Percentiles rank a stretch among this genome's conserved stretches.
Conservation (phyloP, 2,329 filamentous ascomycete genomes). For the Verticillium nubilum region DNA sequence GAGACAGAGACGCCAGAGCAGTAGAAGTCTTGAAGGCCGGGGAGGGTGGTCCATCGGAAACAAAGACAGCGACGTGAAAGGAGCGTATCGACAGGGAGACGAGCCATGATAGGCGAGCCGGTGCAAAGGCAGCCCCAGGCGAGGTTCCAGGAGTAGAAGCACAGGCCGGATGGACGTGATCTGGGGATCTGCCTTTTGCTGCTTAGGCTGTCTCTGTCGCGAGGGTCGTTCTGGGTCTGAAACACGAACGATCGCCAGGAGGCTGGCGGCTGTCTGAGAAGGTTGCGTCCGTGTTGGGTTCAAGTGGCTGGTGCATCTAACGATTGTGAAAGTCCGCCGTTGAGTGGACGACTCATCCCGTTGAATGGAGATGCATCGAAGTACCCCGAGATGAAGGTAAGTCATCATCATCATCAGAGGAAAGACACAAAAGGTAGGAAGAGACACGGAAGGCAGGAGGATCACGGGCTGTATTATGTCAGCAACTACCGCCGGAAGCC, state of each 20-base stretch:
- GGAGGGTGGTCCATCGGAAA: not conserved
- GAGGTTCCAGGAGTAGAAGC: not conserved
- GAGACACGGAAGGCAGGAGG: too few relatives aligned
- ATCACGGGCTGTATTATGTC: too few relatives aligned
- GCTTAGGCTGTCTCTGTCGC: not conserved
- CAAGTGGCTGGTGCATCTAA: not conserved
- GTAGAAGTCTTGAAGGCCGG: not conserved
- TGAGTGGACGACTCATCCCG: too few relatives aligned
- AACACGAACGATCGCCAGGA: not conserved
- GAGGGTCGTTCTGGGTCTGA: not conserved
- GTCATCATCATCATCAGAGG: too few relatives aligned
- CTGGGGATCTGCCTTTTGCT: not conserved
- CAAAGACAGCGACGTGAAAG: not conserved
- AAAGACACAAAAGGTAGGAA: too few relatives aligned
- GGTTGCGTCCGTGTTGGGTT: not conserved
- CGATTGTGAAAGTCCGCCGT: too few relatives aligned
- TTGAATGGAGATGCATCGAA: too few relatives aligned
- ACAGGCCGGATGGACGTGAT: not conserved
- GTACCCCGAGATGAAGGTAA: too few relatives aligned
- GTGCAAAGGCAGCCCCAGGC: not conserved
- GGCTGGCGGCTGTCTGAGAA: not conserved
- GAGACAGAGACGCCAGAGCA: not conserved
- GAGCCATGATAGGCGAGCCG: not conserved
- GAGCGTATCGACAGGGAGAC: not conserved
- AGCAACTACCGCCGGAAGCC: not conserved